Percentiles rank a stretch among this genome's conserved stretches.
These are phyloP conservation scores for Citropsis articulata DNA, from an alignment of 345 rosid species.

Conservation along the genomic window DNA sequence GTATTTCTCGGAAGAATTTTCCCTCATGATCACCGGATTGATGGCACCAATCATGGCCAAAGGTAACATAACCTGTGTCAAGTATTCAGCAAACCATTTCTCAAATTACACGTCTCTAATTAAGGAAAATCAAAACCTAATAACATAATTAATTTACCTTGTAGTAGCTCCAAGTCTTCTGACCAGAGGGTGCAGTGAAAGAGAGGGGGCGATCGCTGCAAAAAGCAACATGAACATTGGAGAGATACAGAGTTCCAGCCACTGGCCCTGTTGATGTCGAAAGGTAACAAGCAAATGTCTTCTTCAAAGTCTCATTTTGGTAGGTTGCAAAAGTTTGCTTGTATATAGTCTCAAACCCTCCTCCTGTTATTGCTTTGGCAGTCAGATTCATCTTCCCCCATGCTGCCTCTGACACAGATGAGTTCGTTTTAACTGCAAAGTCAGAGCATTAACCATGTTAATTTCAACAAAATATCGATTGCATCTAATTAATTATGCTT, in stretches of 20 bases:
- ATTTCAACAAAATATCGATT: too few relatives aligned
- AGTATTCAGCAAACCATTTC: neutral
- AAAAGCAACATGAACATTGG: conserved; percentile 48
- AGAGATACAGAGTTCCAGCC: conserved; percentile 55
- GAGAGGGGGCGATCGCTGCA: conserved; percentile 67
- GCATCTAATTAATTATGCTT: too few relatives aligned
- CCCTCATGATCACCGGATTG: conserved; percentile 47
- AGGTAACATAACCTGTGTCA: conserved; percentile 44
- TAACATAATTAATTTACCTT: conserved; percentile 24
- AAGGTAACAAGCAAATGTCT: conserved; percentile 54
- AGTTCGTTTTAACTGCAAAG: conserved; percentile 40
- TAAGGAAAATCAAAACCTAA: neutral
- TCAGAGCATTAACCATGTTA: neutral
- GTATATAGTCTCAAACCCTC: conserved; percentile 57
- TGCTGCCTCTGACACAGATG: conserved; percentile 51
- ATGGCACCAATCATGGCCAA: conserved; percentile 33
- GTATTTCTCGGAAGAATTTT: conserved; percentile 48
- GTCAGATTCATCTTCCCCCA: conserved; percentile 59
- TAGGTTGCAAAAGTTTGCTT: conserved; percentile 44
- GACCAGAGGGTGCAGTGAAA: conserved; percentile 53
- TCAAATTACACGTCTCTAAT: neutral
- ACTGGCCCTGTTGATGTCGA: conserved; percentile 63
- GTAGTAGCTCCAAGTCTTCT: conserved; percentile 60
- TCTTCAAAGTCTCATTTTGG: conserved; percentile 44
- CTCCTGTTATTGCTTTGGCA: conserved; percentile 52